Percentiles rank a stretch among this genome's conserved stretches.
Conservation (phyloP, 352 stramenopile species). For the Stephanocyclus meneghinianus region DNA sequence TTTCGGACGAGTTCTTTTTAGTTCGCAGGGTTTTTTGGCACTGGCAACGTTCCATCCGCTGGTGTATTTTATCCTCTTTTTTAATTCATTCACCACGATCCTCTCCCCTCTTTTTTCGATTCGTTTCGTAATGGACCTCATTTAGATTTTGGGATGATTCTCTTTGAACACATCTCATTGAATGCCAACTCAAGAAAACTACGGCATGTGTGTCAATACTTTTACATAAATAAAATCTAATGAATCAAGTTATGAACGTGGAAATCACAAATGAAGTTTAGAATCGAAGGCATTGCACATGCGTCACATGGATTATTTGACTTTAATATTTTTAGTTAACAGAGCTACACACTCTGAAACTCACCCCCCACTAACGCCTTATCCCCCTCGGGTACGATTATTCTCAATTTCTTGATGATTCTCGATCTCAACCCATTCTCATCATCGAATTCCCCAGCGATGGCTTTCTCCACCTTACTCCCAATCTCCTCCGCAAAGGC, state of each 20-base stretch:
- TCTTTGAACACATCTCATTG: slow-evolving; percentile 1
- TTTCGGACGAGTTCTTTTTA: slow-evolving; percentile 32
- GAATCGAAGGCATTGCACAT: background rate
- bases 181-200: slow-evolving; percentile 17
- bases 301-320: too few relatives aligned
- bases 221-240: slow-evolving; percentile 20
- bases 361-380: slow-evolving; percentile 67
- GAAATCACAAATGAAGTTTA: background rate
- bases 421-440: slow-evolving; percentile 67
- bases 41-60: slow-evolving; percentile 38
- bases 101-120: slow-evolving; percentile 49
- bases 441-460: slow-evolving; percentile 58
- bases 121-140: slow-evolving; percentile 18
- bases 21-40: slow-evolving; percentile 35
- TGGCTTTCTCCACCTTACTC: slow-evolving; percentile 53
- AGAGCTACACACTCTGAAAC: slow-evolving; percentile 71
- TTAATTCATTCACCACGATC: slow-evolving; percentile 53
- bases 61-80: slow-evolving; percentile 47
- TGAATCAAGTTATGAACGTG: slow-evolving; percentile 25
- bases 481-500: slow-evolving; percentile 79
- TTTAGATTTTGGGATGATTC: slow-evolving; percentile 23
- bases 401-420: slow-evolving; percentile 69
- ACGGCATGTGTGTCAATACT: slow-evolving; percentile 11
- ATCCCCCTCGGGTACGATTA: slow-evolving; percentile 75
- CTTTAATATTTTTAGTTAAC: background rate